Base-by-base conservation (phyloP, 495 filamentous ascomycete species). In the Neurospora sp. region DNA sequence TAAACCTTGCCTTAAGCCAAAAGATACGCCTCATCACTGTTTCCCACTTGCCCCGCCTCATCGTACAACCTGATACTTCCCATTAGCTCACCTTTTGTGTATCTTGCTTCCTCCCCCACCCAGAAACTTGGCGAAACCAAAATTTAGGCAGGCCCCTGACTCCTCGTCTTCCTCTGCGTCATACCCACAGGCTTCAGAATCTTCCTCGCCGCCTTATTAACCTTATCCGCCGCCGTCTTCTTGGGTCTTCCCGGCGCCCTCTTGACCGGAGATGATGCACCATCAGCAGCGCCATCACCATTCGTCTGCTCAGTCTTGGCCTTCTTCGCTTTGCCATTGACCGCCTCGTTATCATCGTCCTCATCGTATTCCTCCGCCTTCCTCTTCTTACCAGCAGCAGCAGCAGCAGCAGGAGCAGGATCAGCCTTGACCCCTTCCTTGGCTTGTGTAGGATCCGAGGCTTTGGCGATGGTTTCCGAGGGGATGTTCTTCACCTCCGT, bases 121-220 rank as follows among this genome's bases (percentile, higher is more conserved):
- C 76, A 8, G 72, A 45, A 72, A 5, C 35, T 7, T 5, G 35
- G 35, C 35, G 35, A 37, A 37, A 7, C 35, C 6, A 37, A 37
- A 37, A 37, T 40, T 27, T 83, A 79, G 12, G 78, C 80, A 4
- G 81, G 78, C 0, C 84, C 84, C 74, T 86, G 84, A 69, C 83
- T 85, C 71, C 84, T 77, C 10, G 83, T 86, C 77, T 82, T 84
- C 39, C 83, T 77, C 69, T 73, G 72, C 0, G 85, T 83, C 53
- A 75, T 78, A 0, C 84, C 83, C 9, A 82, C 81, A 12, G 80
- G 70, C 48, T 7, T n/a, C 70, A 38, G 2, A 18, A 65, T 61
- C 38, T 40, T 59, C 68, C 37, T 70, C n/a, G 68, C 68, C 27
- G n/a, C 69, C n/a, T 72, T 44, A 8, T 40, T 44, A 37, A 59